phyloP scores from a whole-genome alignment of 148 eudicot species.

The Nepenthes gracilis region DNA sequence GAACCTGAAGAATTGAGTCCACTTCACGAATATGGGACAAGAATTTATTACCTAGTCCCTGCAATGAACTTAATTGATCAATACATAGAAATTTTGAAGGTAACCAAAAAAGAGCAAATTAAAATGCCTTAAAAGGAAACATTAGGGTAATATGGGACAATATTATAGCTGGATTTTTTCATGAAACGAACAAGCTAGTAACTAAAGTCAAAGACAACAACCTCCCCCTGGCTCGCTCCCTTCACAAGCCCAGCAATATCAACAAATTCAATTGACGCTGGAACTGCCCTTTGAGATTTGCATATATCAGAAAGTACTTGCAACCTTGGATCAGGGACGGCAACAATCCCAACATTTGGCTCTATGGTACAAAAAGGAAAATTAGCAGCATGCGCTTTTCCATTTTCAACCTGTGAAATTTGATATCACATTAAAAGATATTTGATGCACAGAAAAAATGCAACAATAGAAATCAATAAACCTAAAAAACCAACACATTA shows the following conservation, averaged over 20 bases:
- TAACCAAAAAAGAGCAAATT: not conserved
- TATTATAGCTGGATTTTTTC: not conserved
- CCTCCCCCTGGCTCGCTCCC: constrained; percentile 99
- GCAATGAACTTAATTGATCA: constrained; percentile 16
- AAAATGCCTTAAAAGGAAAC: not conserved
- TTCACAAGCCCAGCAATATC: constrained; percentile 99
- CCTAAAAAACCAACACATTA: not conserved
- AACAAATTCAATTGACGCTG: constrained; percentile 91
- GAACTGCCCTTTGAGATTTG: constrained; percentile 78
- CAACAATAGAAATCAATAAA: not conserved
- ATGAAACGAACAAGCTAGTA: not conserved
- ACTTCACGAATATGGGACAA: constrained; percentile 98
- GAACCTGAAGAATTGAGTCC: constrained; percentile 92
- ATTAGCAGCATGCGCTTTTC: constrained; percentile 98
- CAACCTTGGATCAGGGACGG: constrained; percentile 89
- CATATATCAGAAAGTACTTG: constrained; percentile 74
- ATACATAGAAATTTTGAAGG: constrained; percentile 2
- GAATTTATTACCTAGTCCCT: constrained; percentile 96
- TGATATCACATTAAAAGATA: not conserved
- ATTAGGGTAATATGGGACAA: not conserved
- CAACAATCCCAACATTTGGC: constrained; percentile 91
- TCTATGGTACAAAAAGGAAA: constrained; percentile 97
- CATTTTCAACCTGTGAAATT: constrained; percentile 77
- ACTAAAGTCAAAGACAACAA: constrained; percentile 10
- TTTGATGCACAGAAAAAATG: not conserved